These are phyloP conservation scores for Elsinoe batatas DNA, from an alignment of 2,329 filamentous ascomycete genomes.

Conservation along the genomic window DNA sequence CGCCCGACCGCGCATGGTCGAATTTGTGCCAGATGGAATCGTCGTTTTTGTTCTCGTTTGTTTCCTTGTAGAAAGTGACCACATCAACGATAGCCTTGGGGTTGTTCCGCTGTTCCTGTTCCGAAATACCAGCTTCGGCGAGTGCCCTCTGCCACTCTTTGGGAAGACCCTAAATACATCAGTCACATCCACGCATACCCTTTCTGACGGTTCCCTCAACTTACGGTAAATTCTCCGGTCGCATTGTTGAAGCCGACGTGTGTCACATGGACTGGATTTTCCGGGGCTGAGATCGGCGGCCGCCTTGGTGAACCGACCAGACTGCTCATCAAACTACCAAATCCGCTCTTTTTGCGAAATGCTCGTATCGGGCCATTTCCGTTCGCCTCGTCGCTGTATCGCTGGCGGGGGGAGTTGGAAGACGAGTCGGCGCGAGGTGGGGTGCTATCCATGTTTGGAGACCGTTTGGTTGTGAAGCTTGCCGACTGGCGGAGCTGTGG, in stretches of 20 bases:
- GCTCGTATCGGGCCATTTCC: slow-evolving; percentile 49
- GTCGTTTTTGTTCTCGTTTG: slow-evolving; percentile 67
- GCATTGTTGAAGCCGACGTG: slow-evolving; percentile 96
- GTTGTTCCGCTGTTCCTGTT: slow-evolving; percentile 91
- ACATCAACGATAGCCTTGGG: slow-evolving; percentile 94
- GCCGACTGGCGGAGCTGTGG: slow-evolving; percentile 55
- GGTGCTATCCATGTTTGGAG: slow-evolving; percentile 39
- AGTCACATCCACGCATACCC: slow-evolving; percentile 13
- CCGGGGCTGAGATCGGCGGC: slow-evolving; percentile 90
- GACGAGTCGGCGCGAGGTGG: slow-evolving; percentile 36
- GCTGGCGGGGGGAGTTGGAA: slow-evolving; percentile 50
- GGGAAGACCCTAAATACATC: slow-evolving; percentile 61
- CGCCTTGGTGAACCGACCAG: slow-evolving; percentile 76
- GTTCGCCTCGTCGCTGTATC: slow-evolving; percentile 69
- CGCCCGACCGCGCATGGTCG: slow-evolving; percentile 63
- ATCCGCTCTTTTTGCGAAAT: slow-evolving; percentile 71
- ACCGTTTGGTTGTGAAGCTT: slow-evolving; percentile 46
- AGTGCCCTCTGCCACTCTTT: slow-evolving; percentile 97
- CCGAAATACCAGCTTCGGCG: slow-evolving; percentile 89
- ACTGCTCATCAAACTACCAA: slow-evolving; percentile 80
- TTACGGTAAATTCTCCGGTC: slow-evolving; percentile 90
- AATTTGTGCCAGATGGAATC: slow-evolving; percentile 95
- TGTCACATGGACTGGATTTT: slow-evolving; percentile 95
- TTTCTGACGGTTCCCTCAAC: slow-evolving; percentile 28
- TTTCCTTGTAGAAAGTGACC: slow-evolving; percentile 94